Percentiles rank a stretch among this genome's conserved stretches.
These are phyloP conservation scores for Plantago ovata DNA, from an alignment of 257 asterid species.

Conservation along the genomic window DNA sequence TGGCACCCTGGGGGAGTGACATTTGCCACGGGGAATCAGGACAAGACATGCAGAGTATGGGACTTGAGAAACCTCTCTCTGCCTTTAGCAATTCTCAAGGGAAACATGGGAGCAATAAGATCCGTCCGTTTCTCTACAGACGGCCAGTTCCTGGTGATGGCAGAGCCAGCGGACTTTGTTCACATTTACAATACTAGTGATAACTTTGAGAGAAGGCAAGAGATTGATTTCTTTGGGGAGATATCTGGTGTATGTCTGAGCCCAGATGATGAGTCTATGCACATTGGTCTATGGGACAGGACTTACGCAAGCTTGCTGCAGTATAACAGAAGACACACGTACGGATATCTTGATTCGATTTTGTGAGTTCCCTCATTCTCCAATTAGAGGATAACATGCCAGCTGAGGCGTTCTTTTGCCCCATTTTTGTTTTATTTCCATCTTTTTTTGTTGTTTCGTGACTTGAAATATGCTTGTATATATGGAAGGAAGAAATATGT, in stretches of 20 bases:
- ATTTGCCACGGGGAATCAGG: slow-evolving; percentile 82
- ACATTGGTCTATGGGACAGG: slow-evolving; percentile 67
- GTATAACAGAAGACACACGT: slow-evolving; percentile 43
- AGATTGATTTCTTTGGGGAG: slow-evolving; percentile 75
- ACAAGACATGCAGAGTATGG: slow-evolving; percentile 72
- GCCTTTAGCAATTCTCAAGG: slow-evolving; percentile 46
- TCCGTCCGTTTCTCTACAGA: slow-evolving; percentile 65
- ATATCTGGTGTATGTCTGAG: slow-evolving; percentile 64
- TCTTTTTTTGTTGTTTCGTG: slow-evolving; percentile 1
- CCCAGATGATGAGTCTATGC: slow-evolving; percentile 65
- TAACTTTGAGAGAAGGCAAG: slow-evolving; percentile 49
- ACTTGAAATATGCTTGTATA: too few species aligned
- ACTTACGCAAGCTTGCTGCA: slow-evolving; percentile 71
- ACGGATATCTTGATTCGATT: slow-evolving; percentile 51
- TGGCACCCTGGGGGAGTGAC: slow-evolving; percentile 66
- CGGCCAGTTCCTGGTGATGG: slow-evolving; percentile 60
- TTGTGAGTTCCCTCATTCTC: slow-evolving; percentile 16
- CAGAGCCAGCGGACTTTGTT: slow-evolving; percentile 78
- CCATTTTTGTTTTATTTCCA: neutral
- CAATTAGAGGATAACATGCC: neutral
- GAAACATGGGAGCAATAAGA: slow-evolving; percentile 63
- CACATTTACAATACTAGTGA: slow-evolving; percentile 48
- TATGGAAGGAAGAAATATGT: too few species aligned
- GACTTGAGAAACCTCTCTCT: slow-evolving; percentile 50
- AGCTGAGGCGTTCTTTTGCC: neutral